Conservation (phyloP, 371 early-diverging fungal genomes). For the Mortierella sp. region DNA sequence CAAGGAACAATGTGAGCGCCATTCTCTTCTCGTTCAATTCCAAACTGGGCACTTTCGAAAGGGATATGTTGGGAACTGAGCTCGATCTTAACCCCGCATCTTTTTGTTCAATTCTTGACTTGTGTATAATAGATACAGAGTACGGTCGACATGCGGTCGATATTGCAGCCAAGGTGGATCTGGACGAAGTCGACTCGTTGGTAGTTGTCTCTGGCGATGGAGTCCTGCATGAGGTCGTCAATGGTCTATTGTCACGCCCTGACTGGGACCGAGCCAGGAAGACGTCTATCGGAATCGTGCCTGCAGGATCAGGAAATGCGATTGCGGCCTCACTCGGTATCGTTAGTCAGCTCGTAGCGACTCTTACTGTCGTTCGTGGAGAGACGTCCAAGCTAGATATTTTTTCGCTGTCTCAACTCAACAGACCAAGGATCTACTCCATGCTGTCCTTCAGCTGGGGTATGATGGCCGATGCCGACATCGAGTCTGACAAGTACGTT, state of each 20-base stretch:
- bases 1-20: constrained; percentile 36
- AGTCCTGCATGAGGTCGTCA: constrained; percentile 82
- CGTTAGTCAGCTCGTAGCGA: constrained; percentile 28
- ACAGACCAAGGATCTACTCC: constrained; percentile 44
- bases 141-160: constrained; percentile 75
- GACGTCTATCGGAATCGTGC: constrained; percentile 32
- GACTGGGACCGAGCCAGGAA: constrained; percentile 61
- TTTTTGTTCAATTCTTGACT: constrained; percentile 5
- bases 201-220: constrained; percentile 87
- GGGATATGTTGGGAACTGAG: constrained; percentile 46
- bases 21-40: constrained; percentile 40
- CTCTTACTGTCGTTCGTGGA: constrained; percentile 44
- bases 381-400: constrained; percentile 42
- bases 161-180: constrained; percentile 70
- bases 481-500: constrained; percentile 50
- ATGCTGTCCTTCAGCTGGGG: constrained; percentile 55
- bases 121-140: constrained; percentile 67
- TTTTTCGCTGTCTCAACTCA: constrained; percentile 41
- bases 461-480: constrained; percentile 53
- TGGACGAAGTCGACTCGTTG: constrained; percentile 67
- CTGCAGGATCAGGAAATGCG: constrained; percentile 55
- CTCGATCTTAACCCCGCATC: neutral
- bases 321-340: constrained; percentile 47
- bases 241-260: constrained; percentile 77
- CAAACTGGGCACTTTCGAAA: constrained; percentile 11